These are phyloP conservation scores for Psilocybe sp. DNA, from an alignment of 768 basidiomycete species.

Conservation along the genomic window DNA sequence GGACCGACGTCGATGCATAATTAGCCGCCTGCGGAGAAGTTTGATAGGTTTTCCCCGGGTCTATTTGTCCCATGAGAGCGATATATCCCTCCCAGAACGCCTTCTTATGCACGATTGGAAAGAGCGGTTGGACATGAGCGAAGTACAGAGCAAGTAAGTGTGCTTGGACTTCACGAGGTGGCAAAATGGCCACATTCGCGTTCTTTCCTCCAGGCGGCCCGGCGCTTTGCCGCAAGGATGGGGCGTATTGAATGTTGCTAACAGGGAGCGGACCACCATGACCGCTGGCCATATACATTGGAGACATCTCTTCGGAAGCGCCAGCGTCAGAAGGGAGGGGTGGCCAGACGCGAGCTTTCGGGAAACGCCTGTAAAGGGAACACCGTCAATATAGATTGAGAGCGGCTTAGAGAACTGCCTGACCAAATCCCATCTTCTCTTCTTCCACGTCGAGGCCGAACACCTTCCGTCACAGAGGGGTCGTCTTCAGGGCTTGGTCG, in stretches of 20 bases:
- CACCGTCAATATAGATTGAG: constrained; percentile 4
- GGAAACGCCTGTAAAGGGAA: constrained; percentile 63
- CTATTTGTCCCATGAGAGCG: constrained; percentile 4
- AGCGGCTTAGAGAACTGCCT: constrained; percentile 19
- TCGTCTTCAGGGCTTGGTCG: too few species aligned
- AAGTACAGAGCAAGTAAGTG: constrained; percentile 78
- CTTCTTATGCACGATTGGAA: constrained; percentile 75
- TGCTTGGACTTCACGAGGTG: constrained; percentile 56
- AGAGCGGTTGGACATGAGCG: constrained; percentile 72
- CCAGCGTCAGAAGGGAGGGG: constrained; percentile 38
- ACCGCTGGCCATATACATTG: constrained; percentile 15
- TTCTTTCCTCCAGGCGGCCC: too few species aligned
- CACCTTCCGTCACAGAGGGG: too few species aligned
- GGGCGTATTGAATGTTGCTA: too few species aligned
- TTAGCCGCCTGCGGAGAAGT: constrained; percentile 16
- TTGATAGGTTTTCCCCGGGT: too few species aligned
- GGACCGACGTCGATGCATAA: not conserved
- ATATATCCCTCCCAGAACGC: constrained; percentile 61
- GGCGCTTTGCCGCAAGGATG: too few species aligned
- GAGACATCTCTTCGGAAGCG: constrained; percentile 29
- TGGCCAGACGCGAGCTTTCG: constrained; percentile 89
- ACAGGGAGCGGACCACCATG: too few species aligned
- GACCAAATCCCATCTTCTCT: constrained; percentile 79
- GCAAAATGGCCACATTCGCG: constrained; percentile 36
- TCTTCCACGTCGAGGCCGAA: constrained; percentile 21